Conservation (phyloP, 2,329 filamentous ascomycete genomes). For the Mollisia scopiformis region DNA sequence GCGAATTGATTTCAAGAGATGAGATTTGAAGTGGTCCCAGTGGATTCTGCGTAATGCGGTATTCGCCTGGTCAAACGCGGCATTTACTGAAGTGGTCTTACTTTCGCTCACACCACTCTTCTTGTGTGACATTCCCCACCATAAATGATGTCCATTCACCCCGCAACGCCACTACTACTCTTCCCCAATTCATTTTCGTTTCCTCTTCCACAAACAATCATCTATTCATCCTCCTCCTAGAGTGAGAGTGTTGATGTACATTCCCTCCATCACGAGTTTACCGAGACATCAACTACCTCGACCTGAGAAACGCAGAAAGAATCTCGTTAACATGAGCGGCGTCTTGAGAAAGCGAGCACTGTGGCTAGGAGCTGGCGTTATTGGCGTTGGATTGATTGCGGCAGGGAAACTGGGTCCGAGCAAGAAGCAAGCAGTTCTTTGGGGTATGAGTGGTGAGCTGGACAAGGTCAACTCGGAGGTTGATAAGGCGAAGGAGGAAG, state of each 20-base stretch:
- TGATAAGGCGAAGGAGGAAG: slow-evolving; percentile 5
- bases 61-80: neutral
- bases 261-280: neutral
- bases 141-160: neutral
- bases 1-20: neutral
- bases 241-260: neutral
- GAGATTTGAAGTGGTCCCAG: neutral
- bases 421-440: slow-evolving; percentile 12
- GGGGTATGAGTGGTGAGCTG: slow-evolving; percentile 6
- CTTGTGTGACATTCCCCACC: neutral
- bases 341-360: neutral
- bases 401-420: slow-evolving; percentile 4
- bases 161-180: neutral
- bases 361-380: neutral
- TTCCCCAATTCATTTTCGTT: neutral
- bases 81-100: neutral
- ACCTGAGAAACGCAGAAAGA: neutral
- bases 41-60: neutral
- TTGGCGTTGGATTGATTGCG: neutral
- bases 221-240: neutral
- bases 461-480: slow-evolving; percentile 4
- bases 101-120: neutral
- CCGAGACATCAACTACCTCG: neutral
- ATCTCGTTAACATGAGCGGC: neutral
- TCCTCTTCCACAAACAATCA: neutral